Base-by-base conservation (phyloP, 2,329 filamentous ascomycete genomes). In the Aureobasidium subglaciale region DNA sequence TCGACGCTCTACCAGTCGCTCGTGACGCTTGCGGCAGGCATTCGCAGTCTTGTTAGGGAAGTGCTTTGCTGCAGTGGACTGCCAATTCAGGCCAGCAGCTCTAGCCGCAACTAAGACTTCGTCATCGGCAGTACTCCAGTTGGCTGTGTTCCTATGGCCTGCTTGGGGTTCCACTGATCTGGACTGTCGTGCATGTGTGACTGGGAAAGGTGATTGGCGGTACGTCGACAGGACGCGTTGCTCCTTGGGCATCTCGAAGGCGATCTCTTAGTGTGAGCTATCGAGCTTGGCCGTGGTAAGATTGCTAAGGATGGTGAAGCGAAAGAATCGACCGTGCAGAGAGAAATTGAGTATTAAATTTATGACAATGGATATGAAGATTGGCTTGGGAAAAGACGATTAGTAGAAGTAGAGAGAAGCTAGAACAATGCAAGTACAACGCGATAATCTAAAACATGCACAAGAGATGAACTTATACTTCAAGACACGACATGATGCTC, bases 11-110 rank as follows among this genome's bases (percentile, higher is more conserved):
- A 92, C 85, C 61, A 95, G 74, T 37, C 90, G 80, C 72, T 95
- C 90, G 65, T 95, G 89, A 55, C 90, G 83, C 74, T 95, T 95
- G 61, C 90, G 87, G 72, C 90, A 95, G 16, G 90, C 90, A 68
- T 93, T 93, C 57, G 86, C 72, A 11, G 78, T 79, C 75, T 95
- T 95, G 68, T 73, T 78, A 1, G 85, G 86, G 68, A 95, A 95
- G 71, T 89, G 83, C 59, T 79, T 81, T 59, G 78, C 77, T 63
- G 90, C 85, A 66, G 95, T 93, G 63, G 88, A 85, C 54, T 82
- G 80, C 90, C 90, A 95, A 71, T 91, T 92, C 68, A 90, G 79
- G 22, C 87, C 87, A 64, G 85, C 82, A 45, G 85, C 81, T 53
- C 90, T 82, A 15, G 88, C 87, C 40, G 76, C 73, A 59, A 92